A percentile compares a stretch with the other conserved stretches of the same genome.
Evolutionary conservation across 1,284 basidiomycete genomes (phyloP).

Genomic region (Amylostereum areolatum): DNA sequence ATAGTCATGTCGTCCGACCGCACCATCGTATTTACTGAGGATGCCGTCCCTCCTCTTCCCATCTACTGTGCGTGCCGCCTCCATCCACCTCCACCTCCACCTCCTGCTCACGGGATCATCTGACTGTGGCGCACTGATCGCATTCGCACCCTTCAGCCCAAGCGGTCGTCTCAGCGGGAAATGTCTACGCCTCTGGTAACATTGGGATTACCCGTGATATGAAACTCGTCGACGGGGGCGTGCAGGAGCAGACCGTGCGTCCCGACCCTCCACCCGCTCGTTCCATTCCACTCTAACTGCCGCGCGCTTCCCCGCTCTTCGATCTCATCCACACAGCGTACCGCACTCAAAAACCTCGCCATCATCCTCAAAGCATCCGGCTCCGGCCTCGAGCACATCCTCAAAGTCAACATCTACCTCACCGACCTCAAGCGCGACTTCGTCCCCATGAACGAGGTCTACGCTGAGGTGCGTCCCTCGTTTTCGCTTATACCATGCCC

Average conservation of each 20-base stretch:
- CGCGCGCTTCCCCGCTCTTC: not conserved
- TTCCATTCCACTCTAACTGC: not conserved
- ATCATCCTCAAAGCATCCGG: constrained; percentile 56
- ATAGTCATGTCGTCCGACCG: too few relatives aligned
- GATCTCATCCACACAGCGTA: constrained; percentile 28
- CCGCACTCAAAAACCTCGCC: constrained; percentile 52
- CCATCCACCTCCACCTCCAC: not conserved
- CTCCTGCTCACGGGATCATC: not conserved
- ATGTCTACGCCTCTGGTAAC: constrained; percentile 57
- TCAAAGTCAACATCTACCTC: constrained; percentile 62
- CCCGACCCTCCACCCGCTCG: not conserved
- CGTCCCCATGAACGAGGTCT: constrained; percentile 46
- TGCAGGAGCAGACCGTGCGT: constrained; percentile 47
- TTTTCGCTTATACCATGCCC: not conserved
- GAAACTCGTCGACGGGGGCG: constrained; percentile 46
- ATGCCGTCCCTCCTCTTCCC: constrained; percentile 42
- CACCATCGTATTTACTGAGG: constrained; percentile 29
- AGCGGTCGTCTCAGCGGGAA: constrained; percentile 43
- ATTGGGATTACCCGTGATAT: constrained; percentile 47
- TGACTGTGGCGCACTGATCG: not conserved
- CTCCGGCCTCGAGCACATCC: constrained; percentile 47
- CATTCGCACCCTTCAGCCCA: constrained; percentile 28
- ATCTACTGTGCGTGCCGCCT: constrained; percentile 37
- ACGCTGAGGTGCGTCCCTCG: constrained; percentile 33
- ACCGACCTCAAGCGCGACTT: constrained; percentile 47